Percentiles rank a stretch among this genome's conserved stretches.
Evolutionary conservation across 2,329 filamentous ascomycete genomes (phyloP).

Genomic region (Fusarium hainanense): DNA sequence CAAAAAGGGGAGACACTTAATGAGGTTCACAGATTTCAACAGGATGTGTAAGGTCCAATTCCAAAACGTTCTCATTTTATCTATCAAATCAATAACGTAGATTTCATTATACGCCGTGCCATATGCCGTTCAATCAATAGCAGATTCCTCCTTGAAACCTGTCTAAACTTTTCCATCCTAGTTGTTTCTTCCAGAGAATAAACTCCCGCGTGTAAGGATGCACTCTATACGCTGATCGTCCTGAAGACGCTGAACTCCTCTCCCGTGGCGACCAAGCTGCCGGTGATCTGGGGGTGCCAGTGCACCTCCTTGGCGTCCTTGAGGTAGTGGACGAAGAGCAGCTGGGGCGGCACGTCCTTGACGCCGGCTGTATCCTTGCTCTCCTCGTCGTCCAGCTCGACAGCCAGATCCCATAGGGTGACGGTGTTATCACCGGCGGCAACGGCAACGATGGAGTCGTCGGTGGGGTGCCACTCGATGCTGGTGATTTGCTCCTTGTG

Average conservation of each 20-base stretch:
- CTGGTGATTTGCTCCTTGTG: slow-evolving; percentile 97
- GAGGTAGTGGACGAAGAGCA: slow-evolving; percentile 97
- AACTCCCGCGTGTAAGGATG: neutral
- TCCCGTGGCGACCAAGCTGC: slow-evolving; percentile 88
- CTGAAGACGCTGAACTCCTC: slow-evolving; percentile 88
- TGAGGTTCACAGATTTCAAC: neutral
- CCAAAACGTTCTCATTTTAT: slow-evolving; percentile 21
- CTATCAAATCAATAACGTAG: slow-evolving; percentile 38
- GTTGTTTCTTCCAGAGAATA: neutral
- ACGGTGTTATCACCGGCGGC: slow-evolving; percentile 94
- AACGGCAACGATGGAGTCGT: slow-evolving; percentile 94
- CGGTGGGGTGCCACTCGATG: slow-evolving; percentile 96
- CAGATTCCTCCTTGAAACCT: slow-evolving; percentile 24
- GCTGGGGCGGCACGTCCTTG: slow-evolving; percentile 90
- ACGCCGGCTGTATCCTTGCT: slow-evolving; percentile 88
- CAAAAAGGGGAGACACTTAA: neutral
- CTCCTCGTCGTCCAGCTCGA: slow-evolving; percentile 97
- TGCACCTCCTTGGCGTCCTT: slow-evolving; percentile 95
- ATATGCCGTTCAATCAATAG: slow-evolving; percentile 42
- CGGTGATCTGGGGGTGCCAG: slow-evolving; percentile 97
- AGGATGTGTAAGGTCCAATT: neutral
- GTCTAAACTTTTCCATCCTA: slow-evolving; percentile 30
- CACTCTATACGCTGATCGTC: slow-evolving; percentile 78
- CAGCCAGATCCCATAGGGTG: slow-evolving; percentile 95
- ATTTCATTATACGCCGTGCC: slow-evolving; percentile 40